These are phyloP conservation scores for Aspergillus uvarum DNA, from an alignment of 2,329 filamentous ascomycete species.

Conservation along the genomic window DNA sequence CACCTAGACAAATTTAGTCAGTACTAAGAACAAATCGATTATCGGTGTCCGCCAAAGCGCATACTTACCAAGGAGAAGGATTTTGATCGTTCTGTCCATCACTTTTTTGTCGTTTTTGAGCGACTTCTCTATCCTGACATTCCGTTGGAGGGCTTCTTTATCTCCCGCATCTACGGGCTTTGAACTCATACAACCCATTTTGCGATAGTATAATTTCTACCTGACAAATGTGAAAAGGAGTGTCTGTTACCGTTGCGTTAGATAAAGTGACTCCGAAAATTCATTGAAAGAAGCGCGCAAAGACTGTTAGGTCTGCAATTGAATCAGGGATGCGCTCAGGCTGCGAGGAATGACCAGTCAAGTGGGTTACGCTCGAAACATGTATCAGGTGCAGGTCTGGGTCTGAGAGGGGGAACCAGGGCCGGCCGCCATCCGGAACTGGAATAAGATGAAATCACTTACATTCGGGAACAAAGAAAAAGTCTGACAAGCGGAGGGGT, in stretches of 20 bases:
- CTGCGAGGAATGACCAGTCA: conserved; percentile 11
- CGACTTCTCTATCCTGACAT: conserved; percentile 76
- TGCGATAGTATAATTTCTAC: conserved; percentile 13
- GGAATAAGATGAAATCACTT: background rate
- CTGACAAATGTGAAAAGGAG: background rate
- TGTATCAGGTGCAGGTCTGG: conserved; percentile 6
- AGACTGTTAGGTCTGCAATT: conserved; percentile 2
- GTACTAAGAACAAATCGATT: background rate
- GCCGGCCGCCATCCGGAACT: background rate
- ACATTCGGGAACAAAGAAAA: background rate
- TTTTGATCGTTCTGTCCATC: conserved; percentile 84
- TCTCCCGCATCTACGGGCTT: conserved; percentile 41
- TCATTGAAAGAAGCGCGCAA: background rate
- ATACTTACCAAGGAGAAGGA: conserved; percentile 79
- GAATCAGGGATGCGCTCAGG: conserved; percentile 21
- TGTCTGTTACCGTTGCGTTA: conserved; percentile 3
- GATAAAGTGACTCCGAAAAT: background rate
- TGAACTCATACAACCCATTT: conserved; percentile 48
- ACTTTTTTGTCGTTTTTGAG: conserved; percentile 86
- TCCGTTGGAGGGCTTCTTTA: conserved; percentile 44
- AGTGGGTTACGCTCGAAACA: conserved; percentile 13
- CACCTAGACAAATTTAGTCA: conserved; percentile 57
- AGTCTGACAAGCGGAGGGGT: background rate
- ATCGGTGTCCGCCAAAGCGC: background rate
- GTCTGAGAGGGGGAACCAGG: background rate